Evolutionary conservation across 1,139 yeast genomes (phyloP), one percentile per base, ranked within the genome.

Genomic region (Saccharomycopsis hybrid): DNA sequence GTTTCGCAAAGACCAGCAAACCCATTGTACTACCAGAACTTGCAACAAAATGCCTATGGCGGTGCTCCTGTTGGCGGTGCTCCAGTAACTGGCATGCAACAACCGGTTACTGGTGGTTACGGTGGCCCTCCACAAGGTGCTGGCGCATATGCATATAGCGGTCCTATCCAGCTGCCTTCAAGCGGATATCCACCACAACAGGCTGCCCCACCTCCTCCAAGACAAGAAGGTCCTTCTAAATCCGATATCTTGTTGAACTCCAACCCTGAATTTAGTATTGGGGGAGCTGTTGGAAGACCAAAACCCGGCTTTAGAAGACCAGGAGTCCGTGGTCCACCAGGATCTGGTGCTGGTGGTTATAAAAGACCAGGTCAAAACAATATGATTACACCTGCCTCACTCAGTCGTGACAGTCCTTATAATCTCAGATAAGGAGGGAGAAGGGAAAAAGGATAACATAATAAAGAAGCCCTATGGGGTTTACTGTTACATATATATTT

Each of bases 1-100:
- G 86, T 85, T 3, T 82, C 92, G 8, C 94, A 85, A 65, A 69
- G 94, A 60, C 88, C 82, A 5, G 72, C 79, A n/a, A 84, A 85
- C 60, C 85, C 87, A 13, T 68, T 68, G 43, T 82, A 80, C 58
- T 67, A 64, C 47, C 60, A 52, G 43, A 46, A 52, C 40, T 24
- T 46, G 29, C 40, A 13, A 44, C 35, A 43, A 31, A 18, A 41
- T 33, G 3, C 39, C 40, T 43, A 41, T 11, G 35, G 35, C 7
- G 11, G 11, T 8, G 35, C 35, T 11, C 35, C 35, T 31, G 24
- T 24, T 9, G 7, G 24, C n/a, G 39, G 13, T 11, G 39, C 39
- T 36, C 39, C 39, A 36, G 18, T 13, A 5, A 36, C 7, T 24
- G 13, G 13, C 13, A 18, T 18, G 18, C 18, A 18, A 18, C 18